phyloP scores from a whole-genome alignment of 179 eudicot genomes.

The Heliamphora pulchella region DNA sequence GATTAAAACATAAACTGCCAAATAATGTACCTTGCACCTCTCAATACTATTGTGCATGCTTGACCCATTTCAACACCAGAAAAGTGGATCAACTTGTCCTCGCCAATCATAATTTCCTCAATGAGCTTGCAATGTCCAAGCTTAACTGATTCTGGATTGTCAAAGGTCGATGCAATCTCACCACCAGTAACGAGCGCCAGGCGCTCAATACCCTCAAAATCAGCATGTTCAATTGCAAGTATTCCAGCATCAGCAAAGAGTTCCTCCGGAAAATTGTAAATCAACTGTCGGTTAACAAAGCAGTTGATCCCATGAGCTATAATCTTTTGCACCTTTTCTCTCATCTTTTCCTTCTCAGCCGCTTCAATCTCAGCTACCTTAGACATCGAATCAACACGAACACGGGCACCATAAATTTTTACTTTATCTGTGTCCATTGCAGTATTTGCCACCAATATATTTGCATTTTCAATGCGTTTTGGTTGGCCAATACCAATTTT shows the following conservation, averaged over 20 bases:
- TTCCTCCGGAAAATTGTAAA: slow-evolving; percentile 97
- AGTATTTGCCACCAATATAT: slow-evolving; percentile 91
- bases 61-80: slow-evolving; percentile 98
- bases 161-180: slow-evolving; percentile 96
- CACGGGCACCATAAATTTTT: slow-evolving; percentile 95
- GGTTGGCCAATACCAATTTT: slow-evolving; percentile 98
- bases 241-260: slow-evolving; percentile 98
- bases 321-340: slow-evolving; percentile 91
- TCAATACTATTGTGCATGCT: slow-evolving; percentile 90
- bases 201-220: slow-evolving; percentile 98
- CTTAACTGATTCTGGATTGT: slow-evolving; percentile 95
- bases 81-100: slow-evolving; percentile 90
- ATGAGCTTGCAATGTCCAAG: slow-evolving; percentile 93
- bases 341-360: slow-evolving; percentile 97
- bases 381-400: slow-evolving; percentile 98
- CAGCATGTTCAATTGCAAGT: slow-evolving; percentile 99
- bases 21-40: slow-evolving; percentile 84
- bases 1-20: neutral
- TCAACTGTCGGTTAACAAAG: slow-evolving; percentile 84
- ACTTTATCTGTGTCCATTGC: slow-evolving; percentile 99
- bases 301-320: slow-evolving; percentile 91
- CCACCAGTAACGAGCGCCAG: slow-evolving; percentile 94
- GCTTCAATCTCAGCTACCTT: slow-evolving; percentile 94
- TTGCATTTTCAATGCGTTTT: slow-evolving; percentile 93
- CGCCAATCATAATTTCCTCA: slow-evolving; percentile 98